Evolutionary conservation across 495 filamentous ascomycete genomes (phyloP), one percentile per base, ranked within the genome.

Genomic region (Penicillium arizonense): DNA sequence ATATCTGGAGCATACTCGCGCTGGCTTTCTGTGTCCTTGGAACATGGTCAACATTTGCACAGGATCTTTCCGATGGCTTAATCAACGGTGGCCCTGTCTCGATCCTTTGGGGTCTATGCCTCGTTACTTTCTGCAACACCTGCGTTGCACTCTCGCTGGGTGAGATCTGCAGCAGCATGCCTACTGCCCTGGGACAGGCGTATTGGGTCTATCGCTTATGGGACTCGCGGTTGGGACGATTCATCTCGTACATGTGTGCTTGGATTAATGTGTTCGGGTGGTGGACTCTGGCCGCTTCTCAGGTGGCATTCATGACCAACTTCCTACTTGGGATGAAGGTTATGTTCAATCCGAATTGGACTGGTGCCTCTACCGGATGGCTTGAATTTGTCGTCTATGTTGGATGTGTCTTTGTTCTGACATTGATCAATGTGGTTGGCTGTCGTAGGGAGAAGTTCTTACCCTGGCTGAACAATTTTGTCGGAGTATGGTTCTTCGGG

Each of bases 201-300:
- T 77, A 76, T 33, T 76, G 73, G 73, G 63, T 74, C 13, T 66
- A 63, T 38, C 67, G 73, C n/a, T 61, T 77, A 7, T 72, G 68
- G 67, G 57, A 68, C 16, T 64, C 63, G 4, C 64, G 53, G 0
- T 53, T 44, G 10, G 74, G 71, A 1, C 67, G 74, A 0, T 77
- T 75, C 16, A 48, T 62, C 8, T 75, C 71, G 3, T 77, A 77
- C 53, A 72, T 76, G 61, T 75, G 71, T 53, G 74, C 74, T 0
- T 76, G 74, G 74, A 75, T 77, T 55, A 76, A 77, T 53, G 74
- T 69, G 9, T 77, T 76, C 50, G 73, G 74, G 5, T 77, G 74
- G 74, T 77, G 74, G 74, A 76, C 74, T 5, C 54, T 77, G 16
- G 69, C 70, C 0, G 74, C 74, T 0, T 75, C 71, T 1, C 73